Evolutionary conservation across 2,329 filamentous ascomycete species (phyloP).

Genomic region (Ascocoryne sarcoides): DNA sequence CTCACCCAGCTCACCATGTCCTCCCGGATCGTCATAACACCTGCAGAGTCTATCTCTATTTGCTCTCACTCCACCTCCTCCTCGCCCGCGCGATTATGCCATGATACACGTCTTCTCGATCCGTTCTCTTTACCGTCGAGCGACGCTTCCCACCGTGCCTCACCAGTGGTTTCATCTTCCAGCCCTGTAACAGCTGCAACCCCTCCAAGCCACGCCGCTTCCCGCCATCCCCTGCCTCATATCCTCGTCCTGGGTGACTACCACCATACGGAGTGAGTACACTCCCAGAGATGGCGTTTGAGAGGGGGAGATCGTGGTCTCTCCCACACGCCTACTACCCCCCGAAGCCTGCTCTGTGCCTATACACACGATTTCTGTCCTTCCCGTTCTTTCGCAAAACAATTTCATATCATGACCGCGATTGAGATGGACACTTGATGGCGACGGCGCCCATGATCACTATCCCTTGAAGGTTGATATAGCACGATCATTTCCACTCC

Average conservation of each 20-base stretch:
- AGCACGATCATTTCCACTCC: conserved; percentile 18
- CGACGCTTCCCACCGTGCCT: not conserved
- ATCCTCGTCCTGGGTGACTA: conserved; percentile 1
- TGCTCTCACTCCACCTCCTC: too few relatives aligned
- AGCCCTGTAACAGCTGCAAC: not conserved
- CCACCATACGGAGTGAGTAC: conserved; percentile 8
- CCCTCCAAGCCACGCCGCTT: conserved; percentile 5
- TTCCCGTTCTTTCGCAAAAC: conserved; percentile 15
- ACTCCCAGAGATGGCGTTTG: conserved; percentile 21
- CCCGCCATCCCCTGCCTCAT: conserved; percentile 8
- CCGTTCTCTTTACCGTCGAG: too few relatives aligned
- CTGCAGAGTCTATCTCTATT: too few relatives aligned
- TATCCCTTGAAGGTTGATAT: conserved; percentile 22
- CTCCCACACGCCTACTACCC: conserved; percentile 7
- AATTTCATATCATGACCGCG: conserved; percentile 7
- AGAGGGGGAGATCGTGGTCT: conserved; percentile 19
- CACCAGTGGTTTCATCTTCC: conserved; percentile 9
- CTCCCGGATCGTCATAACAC: too few relatives aligned
- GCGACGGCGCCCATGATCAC: conserved; percentile 19
- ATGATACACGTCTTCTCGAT: too few relatives aligned
- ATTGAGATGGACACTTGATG: conserved; percentile 18
- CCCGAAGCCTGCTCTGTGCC: conserved; percentile 2
- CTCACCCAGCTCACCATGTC: not conserved
- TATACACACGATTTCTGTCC: conserved; percentile 11
- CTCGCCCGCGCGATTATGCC: too few relatives aligned